Evolutionary conservation across 257 asterid species (phyloP), one percentile per base, ranked within the genome.

Genomic region (Scutellaria galericulata): DNA sequence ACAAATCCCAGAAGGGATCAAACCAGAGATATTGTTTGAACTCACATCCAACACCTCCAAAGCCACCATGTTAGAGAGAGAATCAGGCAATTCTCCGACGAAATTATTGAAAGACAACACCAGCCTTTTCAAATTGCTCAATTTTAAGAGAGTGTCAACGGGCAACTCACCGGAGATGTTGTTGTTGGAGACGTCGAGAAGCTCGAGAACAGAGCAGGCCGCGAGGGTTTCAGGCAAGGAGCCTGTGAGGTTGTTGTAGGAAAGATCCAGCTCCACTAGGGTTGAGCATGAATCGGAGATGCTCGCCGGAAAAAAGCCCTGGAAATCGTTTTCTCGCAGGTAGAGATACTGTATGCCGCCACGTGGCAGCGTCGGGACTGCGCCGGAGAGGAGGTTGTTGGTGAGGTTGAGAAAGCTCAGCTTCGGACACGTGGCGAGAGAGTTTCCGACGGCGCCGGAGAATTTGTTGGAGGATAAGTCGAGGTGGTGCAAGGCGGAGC

Each of bases 1-100:
- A 31, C 98, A 94, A n/a, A 94, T 83, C 78, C 89, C 91, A 70
- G 81, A 63, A 39, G 97, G 98, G 53, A 94, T 79, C 72, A 68
- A 14, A 11, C 99, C 97, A 7, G 90, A 76, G 2, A 94, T 18
- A 72, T 80, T 90, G 70, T 94, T 94, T 50, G 97, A 89, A 74
- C 97, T 89, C 88, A 88, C 83, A 83, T 94, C 99, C 71, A 94
- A 79, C 31, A 77, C 77, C 86, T 89, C 96, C 79, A 94, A 77
- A 59, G 59, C 66, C 12, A 68, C 86, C 79, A 88, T 31, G 40
- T 78, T 79, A 7, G 92, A 88, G 55, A 91, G 66, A 9, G 97
- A 87, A 75, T 89, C 90, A 13, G 99, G 82, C 79, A 94, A 72
- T 10, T n/a, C 74, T 64, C 99, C 99, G 40, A 47, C 73, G 59